phyloP scores from a whole-genome alignment of 257 asterid species.

The Anisodus acutangulus region DNA sequence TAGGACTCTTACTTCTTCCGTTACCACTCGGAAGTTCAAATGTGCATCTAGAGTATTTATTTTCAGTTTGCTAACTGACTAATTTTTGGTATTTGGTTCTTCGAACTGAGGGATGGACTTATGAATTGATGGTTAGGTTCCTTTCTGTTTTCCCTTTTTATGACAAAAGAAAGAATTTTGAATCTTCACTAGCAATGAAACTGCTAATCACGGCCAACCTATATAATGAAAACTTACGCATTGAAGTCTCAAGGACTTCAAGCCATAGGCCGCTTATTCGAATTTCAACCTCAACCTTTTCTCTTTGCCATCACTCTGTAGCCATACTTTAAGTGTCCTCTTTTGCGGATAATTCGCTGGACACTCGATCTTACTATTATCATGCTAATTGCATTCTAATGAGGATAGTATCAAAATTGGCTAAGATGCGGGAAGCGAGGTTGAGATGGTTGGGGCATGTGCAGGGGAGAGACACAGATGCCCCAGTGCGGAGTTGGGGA shows the following conservation, averaged over 20 bases:
- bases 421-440: no score
- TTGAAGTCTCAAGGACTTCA: neutral
- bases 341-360: no score
- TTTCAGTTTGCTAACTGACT: neutral
- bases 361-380: neutral
- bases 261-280: neutral
- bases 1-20: constrained; percentile 38
- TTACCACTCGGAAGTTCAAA: neutral
- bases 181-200: neutral
- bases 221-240: neutral
- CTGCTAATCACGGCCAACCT: neutral
- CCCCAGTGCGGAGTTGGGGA: no score
- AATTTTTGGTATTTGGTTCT: neutral
- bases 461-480: no score
- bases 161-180: neutral
- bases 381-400: constrained; percentile 3
- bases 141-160: neutral
- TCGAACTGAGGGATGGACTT: constrained; percentile 23
- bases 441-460: no score
- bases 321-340: neutral
- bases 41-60: constrained; percentile 13
- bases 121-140: neutral
- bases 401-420: neutral
- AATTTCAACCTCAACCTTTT: neutral
- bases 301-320: neutral